These are phyloP conservation scores for Clonostachys byssicola DNA, from an alignment of 2,329 filamentous ascomycete species.

Conservation along the genomic window DNA sequence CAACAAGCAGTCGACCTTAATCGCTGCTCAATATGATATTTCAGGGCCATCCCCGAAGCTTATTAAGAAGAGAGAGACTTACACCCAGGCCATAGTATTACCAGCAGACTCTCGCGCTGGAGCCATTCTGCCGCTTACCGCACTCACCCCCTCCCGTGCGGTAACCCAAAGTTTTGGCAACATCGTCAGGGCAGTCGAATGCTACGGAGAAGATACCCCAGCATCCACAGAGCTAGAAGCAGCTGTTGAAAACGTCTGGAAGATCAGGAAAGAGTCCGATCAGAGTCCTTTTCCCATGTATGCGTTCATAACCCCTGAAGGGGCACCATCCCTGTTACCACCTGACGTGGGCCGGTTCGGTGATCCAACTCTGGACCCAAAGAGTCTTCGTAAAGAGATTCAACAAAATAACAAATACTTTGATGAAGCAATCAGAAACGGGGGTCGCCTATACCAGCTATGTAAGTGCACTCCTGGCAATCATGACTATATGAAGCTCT, in stretches of 20 bases:
- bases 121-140: constrained; percentile 45
- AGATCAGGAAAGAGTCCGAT: constrained; percentile 13
- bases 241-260: constrained; percentile 56
- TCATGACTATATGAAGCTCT: no score
- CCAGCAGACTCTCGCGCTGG: background rate
- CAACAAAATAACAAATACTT: background rate
- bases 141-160: constrained; percentile 57
- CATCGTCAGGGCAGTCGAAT: constrained; percentile 63
- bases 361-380: no score
- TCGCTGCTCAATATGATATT: constrained; percentile 26
- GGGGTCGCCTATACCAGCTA: constrained; percentile 41
- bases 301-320: no score
- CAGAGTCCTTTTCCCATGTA: no score
- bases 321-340: no score
- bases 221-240: constrained; percentile 70
- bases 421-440: constrained; percentile 12
- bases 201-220: constrained; percentile 41
- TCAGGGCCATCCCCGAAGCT: background rate
- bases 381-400: no score
- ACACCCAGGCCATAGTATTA: background rate
- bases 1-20: constrained; percentile 55
- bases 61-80: background rate
- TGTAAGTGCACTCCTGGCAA: constrained; percentile 19
- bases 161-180: constrained; percentile 71
- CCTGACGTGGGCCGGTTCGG: no score